phyloP scores from a whole-genome alignment of 495 filamentous ascomycete species.

The Penicillium riverlandense region DNA sequence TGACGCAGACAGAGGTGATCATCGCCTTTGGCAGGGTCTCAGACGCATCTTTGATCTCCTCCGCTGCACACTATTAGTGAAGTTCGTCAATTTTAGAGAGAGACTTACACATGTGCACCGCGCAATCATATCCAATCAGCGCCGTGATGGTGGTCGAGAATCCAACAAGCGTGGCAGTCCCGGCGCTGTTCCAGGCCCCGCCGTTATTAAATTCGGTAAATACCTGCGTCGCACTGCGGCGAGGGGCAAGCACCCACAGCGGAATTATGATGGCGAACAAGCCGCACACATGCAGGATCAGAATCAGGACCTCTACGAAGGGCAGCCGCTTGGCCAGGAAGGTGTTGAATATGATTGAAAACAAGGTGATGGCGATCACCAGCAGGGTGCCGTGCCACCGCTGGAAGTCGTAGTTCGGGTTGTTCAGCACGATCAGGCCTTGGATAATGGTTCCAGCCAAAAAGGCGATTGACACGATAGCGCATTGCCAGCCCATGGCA shows the following conservation, averaged over 20 bases:
- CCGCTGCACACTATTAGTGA: slow-evolving; percentile 25
- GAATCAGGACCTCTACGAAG: slow-evolving; percentile 47
- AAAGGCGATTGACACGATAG: slow-evolving; percentile 46
- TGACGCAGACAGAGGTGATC: slow-evolving; percentile 41
- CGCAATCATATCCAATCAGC: slow-evolving; percentile 50
- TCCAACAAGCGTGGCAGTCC: slow-evolving; percentile 48
- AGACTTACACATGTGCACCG: slow-evolving; percentile 47
- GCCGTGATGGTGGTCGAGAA: slow-evolving; percentile 43
- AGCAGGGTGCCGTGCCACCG: slow-evolving; percentile 57
- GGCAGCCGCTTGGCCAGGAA: slow-evolving; percentile 46
- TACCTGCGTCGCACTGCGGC: slow-evolving; percentile 36
- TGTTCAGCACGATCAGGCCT: slow-evolving; percentile 47
- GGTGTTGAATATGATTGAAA: slow-evolving; percentile 51
- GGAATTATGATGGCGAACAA: slow-evolving; percentile 57
- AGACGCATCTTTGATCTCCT: slow-evolving; percentile 52
- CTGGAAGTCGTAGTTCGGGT: slow-evolving; percentile 37
- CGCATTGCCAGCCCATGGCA: slow-evolving; percentile 53
- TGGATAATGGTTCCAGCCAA: slow-evolving; percentile 53
- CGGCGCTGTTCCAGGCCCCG: slow-evolving; percentile 48
- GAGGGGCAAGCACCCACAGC: slow-evolving; percentile 46
- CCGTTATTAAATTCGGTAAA: slow-evolving; percentile 48
- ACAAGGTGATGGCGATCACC: slow-evolving; percentile 41
- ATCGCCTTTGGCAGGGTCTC: slow-evolving; percentile 49
- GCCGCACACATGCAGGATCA: slow-evolving; percentile 54
- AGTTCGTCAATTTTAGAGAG: neutral